Evolutionary conservation across 108 stramenopile species (phyloP), one percentile per base, ranked within the genome.

Genomic region (Bacterosira constricta): DNA sequence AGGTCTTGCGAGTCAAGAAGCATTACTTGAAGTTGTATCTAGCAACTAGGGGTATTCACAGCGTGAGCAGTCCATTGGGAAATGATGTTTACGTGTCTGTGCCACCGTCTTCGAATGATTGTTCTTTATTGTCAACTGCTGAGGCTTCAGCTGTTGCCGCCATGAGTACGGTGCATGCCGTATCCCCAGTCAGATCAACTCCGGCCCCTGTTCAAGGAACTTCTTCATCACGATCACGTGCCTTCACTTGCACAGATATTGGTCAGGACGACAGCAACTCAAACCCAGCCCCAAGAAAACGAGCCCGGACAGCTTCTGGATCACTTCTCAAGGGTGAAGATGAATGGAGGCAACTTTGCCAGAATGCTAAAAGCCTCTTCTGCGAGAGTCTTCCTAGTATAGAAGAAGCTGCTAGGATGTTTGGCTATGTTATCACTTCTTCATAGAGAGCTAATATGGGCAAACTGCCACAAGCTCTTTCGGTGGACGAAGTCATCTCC

Each of bases 401-500:
- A 54, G 93, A 94, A 60, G 93, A 94, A 73, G 93, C 93, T 39
- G 75, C 85, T 9, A 63, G 58, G 13, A 80, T 94, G 61, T 94
- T 94, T 84, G 93, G 93, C n/a, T 94, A 63, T 56, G n/a, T n/a
- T n/a, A n/a, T n/a, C n/a, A n/a, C n/a, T n/a, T n/a, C n/a, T n/a
- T n/a, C n/a, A n/a, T n/a, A n/a, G n/a, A n/a, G n/a, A n/a, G n/a
- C n/a, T n/a, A n/a, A n/a, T n/a, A n/a, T n/a, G n/a, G n/a, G n/a
- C n/a, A n/a, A n/a, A n/a, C n/a, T n/a, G n/a, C n/a, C n/a, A n/a
- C n/a, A n/a, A n/a, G n/a, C n/a, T n/a, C n/a, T n/a, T n/a, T n/a
- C n/a, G n/a, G n/a, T n/a, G n/a, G n/a, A n/a, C n/a, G n/a, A n/a
- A n/a, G n/a, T n/a, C n/a, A n/a, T n/a, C n/a, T n/a, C n/a, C n/a